A percentile compares a stretch with the other conserved stretches of the same genome.
phyloP scores from a whole-genome alignment of 495 filamentous ascomycete species.

The Penicillium herquei region DNA sequence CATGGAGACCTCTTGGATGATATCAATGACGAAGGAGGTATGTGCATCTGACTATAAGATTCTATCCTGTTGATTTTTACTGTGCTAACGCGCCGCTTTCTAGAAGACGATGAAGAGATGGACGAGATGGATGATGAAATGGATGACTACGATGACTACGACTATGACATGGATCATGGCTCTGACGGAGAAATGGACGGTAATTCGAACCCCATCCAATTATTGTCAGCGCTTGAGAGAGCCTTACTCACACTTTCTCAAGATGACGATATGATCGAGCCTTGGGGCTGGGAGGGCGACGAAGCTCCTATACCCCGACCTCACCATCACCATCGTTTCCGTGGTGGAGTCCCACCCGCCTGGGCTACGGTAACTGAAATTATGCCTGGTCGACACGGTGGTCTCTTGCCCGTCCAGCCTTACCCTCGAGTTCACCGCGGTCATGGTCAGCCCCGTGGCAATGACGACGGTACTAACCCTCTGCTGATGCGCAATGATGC shows the following conservation, averaged over 20 bases:
- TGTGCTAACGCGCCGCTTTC: not conserved
- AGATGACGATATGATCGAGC: constrained; percentile 53
- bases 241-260: constrained; percentile 8
- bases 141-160: constrained; percentile 47
- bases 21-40: constrained; percentile 65
- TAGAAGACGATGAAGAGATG: constrained; percentile 51
- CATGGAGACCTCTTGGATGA: constrained; percentile 63
- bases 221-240: not conserved
- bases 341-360: constrained; percentile 31
- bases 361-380: constrained; percentile 47
- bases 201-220: constrained; percentile 8
- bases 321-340: constrained; percentile 49
- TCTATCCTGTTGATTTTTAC: not conserved
- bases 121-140: constrained; percentile 50
- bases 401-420: constrained; percentile 47
- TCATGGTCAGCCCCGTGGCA: constrained; percentile 45
- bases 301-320: constrained; percentile 42
- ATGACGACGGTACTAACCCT: constrained; percentile 81
- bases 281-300: constrained; percentile 57
- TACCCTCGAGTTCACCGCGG: constrained; percentile 54
- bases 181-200: constrained; percentile 47
- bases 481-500: constrained; percentile 55
- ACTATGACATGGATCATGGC: constrained; percentile 35
- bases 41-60: constrained; percentile 28
- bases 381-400: constrained; percentile 39